Conservation (phyloP, 2,329 filamentous ascomycete species). For the Pseudocercospora eumusae region DNA sequence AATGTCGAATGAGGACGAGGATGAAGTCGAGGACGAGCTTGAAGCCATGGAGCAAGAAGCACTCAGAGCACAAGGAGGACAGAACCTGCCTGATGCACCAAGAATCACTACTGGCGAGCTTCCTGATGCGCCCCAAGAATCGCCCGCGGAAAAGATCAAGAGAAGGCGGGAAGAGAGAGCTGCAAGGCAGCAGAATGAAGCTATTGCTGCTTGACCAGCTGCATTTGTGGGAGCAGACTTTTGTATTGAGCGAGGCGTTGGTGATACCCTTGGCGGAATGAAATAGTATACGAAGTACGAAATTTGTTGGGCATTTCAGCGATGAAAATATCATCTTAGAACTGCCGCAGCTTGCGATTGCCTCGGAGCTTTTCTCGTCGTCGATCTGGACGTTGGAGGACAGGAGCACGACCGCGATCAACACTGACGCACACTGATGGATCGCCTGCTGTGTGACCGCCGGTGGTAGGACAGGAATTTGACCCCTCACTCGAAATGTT, state of each 20-base stretch:
- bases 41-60: constrained; percentile 73
- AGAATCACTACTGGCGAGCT: constrained; percentile 31
- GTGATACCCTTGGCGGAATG: constrained; percentile 12
- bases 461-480: too few species aligned
- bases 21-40: constrained; percentile 95
- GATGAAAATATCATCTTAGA: too few species aligned
- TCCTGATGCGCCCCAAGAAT: constrained; percentile 37
- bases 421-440: too few species aligned
- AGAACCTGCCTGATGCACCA: constrained; percentile 46
- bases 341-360: too few species aligned
- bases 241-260: constrained; percentile 14
- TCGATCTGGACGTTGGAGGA: too few species aligned
- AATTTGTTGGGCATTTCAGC: too few species aligned
- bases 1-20: constrained; percentile 93
- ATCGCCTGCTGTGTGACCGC: too few species aligned
- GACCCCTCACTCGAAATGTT: too few species aligned
- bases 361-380: too few species aligned
- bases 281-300: background rate
- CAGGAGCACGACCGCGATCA: too few species aligned
- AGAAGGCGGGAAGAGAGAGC: constrained; percentile 34
- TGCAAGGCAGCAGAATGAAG: constrained; percentile 24
- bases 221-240: background rate
- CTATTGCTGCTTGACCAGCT: constrained; percentile 31
- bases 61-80: constrained; percentile 32
- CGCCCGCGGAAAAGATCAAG: constrained; percentile 35